Evolutionary conservation across 345 rosid species (phyloP), one percentile per base, ranked within the genome.

Genomic region (Rhizophora apiculata): DNA sequence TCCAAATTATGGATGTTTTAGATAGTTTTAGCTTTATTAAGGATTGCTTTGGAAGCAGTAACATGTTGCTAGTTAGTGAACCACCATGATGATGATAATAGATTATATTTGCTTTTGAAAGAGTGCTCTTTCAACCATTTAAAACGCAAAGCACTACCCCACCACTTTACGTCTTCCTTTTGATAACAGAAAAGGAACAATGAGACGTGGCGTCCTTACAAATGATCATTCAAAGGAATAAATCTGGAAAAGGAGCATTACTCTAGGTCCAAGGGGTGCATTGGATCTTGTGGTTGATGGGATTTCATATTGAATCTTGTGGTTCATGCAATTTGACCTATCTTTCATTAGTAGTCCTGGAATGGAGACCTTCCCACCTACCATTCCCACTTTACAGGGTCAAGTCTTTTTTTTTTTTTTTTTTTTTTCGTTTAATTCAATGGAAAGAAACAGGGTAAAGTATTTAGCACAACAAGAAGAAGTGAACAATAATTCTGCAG

Each of bases 131-230:
- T 62, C 61, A 39, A 39, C 64, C 16, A 58, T 43, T 9, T 29
- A 64, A 59, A 68, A 63, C 66, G 64, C 27, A 65, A 65, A 43
- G 24, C 62, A 68, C 56, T 59, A 36, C 66, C 79, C 75, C 68
- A 70, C 78, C 67, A 65, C 69, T 51, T 43, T 31, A 30, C 49
- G 18, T 64, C 19, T 24, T 27, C 34, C 62, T 37, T 56, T 66
- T 61, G 31, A 27, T 16, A n/a, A 46, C 20, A 52, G 21, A 69
- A 69, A 27, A 67, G 43, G 46, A 15, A 63, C 11, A n/a, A 34
- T 19, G 54, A 27, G 63, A 10, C 32, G 43, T 19, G 48, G 34
- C 5, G 32, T 27, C 68, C 31, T 59, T 52, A 20, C 64, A 74
- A 8, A 69, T 11, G 58, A 30, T 32, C 62, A 34, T 37, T 22